phyloP scores from a whole-genome alignment of 768 basidiomycete genomes.

The Tulasnella sp. region DNA sequence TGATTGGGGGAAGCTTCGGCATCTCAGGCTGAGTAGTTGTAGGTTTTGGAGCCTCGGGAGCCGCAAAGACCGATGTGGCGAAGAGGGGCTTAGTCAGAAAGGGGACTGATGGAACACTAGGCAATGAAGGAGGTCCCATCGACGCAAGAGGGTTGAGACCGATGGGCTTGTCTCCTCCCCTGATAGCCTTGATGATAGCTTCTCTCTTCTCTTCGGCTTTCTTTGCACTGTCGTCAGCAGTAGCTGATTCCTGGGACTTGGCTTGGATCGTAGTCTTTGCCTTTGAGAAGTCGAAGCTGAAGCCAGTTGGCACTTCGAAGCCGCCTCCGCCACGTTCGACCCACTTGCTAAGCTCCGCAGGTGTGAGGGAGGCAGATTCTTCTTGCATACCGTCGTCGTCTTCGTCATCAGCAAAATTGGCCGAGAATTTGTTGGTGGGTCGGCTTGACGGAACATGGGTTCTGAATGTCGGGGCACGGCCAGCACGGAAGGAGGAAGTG shows the following conservation, averaged over 20 bases:
- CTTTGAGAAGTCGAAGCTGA: conserved; percentile 5
- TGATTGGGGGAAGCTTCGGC: no score
- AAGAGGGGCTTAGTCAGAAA: background rate
- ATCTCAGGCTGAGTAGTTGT: background rate
- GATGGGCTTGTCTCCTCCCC: background rate
- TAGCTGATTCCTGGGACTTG: background rate
- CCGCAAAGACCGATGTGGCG: background rate
- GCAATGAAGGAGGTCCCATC: background rate
- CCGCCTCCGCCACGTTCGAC: background rate
- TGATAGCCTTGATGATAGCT: background rate
- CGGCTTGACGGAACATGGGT: conserved; percentile 5
- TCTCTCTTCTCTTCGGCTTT: background rate
- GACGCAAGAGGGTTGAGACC: background rate
- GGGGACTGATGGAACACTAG: background rate
- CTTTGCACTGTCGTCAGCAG: background rate
- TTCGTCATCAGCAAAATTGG: conserved; percentile 10
- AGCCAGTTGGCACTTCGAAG: conserved; percentile 7
- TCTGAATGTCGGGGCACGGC: background rate
- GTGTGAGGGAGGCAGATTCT: conserved; percentile 1
- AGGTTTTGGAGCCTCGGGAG: background rate
- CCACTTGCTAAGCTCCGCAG: conserved; percentile 5
- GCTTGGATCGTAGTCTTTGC: background rate
- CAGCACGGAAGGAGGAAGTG: conserved; percentile 6
- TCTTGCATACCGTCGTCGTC: conserved; percentile 7
- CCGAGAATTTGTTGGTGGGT: conserved; percentile 9